Base-by-base conservation (phyloP, 176 grass and related monocot species). In the Themeda triandra region DNA sequence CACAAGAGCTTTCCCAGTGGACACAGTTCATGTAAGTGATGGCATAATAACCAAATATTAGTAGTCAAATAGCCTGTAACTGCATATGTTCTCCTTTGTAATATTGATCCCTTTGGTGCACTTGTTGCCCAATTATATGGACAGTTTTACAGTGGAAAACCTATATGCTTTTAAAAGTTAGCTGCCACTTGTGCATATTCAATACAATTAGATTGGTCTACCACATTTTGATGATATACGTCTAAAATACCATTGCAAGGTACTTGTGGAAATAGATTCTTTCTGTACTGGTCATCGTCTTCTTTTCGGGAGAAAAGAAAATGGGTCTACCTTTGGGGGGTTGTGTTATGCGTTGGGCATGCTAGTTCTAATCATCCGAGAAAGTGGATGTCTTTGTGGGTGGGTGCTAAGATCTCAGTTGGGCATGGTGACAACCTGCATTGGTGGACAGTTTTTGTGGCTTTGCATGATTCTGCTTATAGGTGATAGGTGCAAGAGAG, bases 1-100 rank as follows among this genome's bases (percentile, higher is more conserved):
- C 91, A 96, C 84, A 99, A 99, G 76, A 99, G 93, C 65, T 98
- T 98, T 76, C 96, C 96, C 45, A 98, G 96, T 39, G 96, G 96
- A n/a, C 96, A 98, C 81, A 79, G 80, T 74, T 98, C 96, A 33
- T 87, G 96, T 98, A 89, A 81, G 85, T 75, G 5, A 68, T 83
- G n/a, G 0, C 33, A 58, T 56, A 58, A 58, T 56, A 58, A 82
- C 33, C 15, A n/a, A 36, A 66, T 36, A 56, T n/a, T n/a, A 44
- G 31, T 59, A 66, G 28, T 45, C 23, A 63, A 66, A 80, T 66
- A 66, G 27, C 13, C 19, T 31, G 56, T 51, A 76, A 73, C 10
- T 4, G n/a, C 25, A 37, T 76, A 29, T 82, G 9, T 72, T 82
- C 4, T 25, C 54, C 23, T 87, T 67, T 36, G 44, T 54, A 78